Evolutionary conservation across 768 basidiomycete genomes (phyloP).

Genomic region (Galerina sulciceps): DNA sequence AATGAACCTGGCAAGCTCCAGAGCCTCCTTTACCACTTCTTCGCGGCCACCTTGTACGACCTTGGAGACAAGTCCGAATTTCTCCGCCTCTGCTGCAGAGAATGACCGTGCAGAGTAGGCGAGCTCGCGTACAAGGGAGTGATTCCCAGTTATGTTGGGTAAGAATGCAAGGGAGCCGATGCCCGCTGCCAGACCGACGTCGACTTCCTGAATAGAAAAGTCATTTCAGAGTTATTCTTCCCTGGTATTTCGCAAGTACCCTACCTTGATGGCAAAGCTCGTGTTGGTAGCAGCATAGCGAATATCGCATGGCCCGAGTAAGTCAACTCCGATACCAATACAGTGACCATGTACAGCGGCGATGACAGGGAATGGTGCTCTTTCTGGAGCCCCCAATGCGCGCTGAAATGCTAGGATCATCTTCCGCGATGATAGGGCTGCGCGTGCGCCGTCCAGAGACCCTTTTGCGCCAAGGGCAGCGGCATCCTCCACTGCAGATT

Average conservation of each 20-base stretch:
- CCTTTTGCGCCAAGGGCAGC: conserved; percentile 25
- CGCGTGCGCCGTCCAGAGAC: conserved; percentile 53
- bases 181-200: conserved; percentile 86
- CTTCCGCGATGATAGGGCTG: conserved; percentile 50
- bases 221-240: not conserved
- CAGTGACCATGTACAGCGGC: conserved; percentile 78
- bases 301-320: conserved; percentile 77
- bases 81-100: conserved; percentile 64
- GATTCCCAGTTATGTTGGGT: conserved; percentile 78
- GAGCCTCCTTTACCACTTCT: conserved; percentile 67
- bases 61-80: conserved; percentile 75
- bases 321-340: conserved; percentile 80
- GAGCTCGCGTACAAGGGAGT: conserved; percentile 73
- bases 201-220: conserved; percentile 66
- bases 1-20: conserved; percentile 68
- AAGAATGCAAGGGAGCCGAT: conserved; percentile 85
- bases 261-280: conserved; percentile 74
- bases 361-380: conserved; percentile 80
- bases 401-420: conserved; percentile 66
- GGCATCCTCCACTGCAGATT: conserved; percentile 33
- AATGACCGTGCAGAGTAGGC: conserved; percentile 80
- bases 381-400: conserved; percentile 69
- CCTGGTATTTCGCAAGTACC: conserved; percentile 26
- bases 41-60: conserved; percentile 68
- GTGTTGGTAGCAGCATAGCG: conserved; percentile 69